Evolutionary conservation across 257 asterid genomes (phyloP).

Genomic region (Solanum gandarillasii): DNA sequence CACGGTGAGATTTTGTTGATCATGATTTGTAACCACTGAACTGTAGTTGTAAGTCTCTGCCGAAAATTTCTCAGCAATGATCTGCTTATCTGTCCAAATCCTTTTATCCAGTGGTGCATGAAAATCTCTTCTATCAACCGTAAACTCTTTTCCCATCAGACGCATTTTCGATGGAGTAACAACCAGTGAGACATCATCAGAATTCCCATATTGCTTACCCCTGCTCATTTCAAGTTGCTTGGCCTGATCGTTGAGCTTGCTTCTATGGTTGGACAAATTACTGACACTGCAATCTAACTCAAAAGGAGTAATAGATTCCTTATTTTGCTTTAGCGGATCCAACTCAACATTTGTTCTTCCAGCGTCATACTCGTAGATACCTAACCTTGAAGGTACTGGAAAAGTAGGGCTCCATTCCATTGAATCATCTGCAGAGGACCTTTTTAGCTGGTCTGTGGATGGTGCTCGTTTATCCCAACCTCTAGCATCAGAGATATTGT

Average conservation of each 20-base stretch:
- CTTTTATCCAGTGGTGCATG: conserved; percentile 22
- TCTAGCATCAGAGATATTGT: conserved; percentile 13
- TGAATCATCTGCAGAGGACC: conserved; percentile 16
- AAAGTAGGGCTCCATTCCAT: conserved; percentile 15
- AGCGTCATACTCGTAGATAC: conserved; percentile 13
- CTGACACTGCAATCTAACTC: conserved; percentile 6
- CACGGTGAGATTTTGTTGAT: conserved; percentile 9
- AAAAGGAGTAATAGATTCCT: conserved; percentile 9
- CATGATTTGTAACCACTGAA: conserved; percentile 9
- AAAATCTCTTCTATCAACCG: conserved; percentile 27
- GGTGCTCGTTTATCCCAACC: conserved; percentile 18
- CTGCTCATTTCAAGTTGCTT: conserved; percentile 20
- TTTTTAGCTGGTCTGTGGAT: conserved; percentile 18
- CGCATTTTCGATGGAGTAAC: conserved; percentile 52
- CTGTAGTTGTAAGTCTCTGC: conserved; percentile 1
- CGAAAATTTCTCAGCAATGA: conserved; percentile 14
- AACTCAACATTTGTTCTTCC: conserved; percentile 10
- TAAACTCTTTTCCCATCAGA: conserved; percentile 67
- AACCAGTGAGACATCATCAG: conserved; percentile 12
- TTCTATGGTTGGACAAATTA: conserved; percentile 5
- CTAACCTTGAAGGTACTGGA: conserved; percentile 28
- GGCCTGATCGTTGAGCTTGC: conserved; percentile 16
- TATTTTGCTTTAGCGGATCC: conserved; percentile 6
- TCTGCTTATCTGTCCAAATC: conserved; percentile 42
- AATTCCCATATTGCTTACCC: conserved; percentile 9